Base-by-base conservation (phyloP, 1,284 basidiomycete genomes). In the Tilletiaria anomala region DNA sequence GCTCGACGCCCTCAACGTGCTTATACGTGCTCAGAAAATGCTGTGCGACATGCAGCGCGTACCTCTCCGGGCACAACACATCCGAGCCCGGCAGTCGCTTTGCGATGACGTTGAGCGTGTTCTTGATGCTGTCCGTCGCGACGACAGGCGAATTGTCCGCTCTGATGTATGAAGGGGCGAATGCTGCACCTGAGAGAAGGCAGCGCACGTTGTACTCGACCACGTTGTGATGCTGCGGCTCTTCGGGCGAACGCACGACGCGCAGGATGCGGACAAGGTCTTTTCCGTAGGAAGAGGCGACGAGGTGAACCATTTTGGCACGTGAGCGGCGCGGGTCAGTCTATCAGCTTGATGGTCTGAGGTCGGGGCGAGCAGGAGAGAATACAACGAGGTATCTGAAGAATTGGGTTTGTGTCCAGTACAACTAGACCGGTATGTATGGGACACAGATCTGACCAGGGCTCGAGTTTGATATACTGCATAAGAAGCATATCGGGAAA, bases 1-100 rank as follows among this genome's bases (percentile, higher is more conserved):
- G 72, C 49, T 78, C 78, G 0, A 78, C 77, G 62, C 81, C 82
- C 56, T 75, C 48, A n/a, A 70, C 55, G 60, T 89, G 86, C 2
- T 73, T 71, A 61, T 96, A 94, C 51, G 78, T 82, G 20, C 77
- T 79, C 19, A 89, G 78, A 47, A 94, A 74, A 71, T 89, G 83
- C 0, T 80, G 76, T 5, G 77, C 85, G 14, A 96, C 73, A 57
- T 93, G 83, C 11, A 93, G 72, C 0, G 83, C 86, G 61, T 93
- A 94, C 40, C 77, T 74, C 59, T 89, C 84, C 0, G 87, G 80
- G 40, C 51, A 45, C 34, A 51, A 43, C n/a, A 61, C 50, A n/a
- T n/a, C n/a, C n/a, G n/a, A n/a, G n/a, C n/a, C n/a, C 5, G 44
- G 39, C 18, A 51, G 42, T 18, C 44, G 48, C 44, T 54, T 51